A percentile compares a stretch with the other conserved stretches of the same genome.
Evolutionary conservation across 2,329 filamentous ascomycete species (phyloP).

Genomic region (Colletotrichum sp.): DNA sequence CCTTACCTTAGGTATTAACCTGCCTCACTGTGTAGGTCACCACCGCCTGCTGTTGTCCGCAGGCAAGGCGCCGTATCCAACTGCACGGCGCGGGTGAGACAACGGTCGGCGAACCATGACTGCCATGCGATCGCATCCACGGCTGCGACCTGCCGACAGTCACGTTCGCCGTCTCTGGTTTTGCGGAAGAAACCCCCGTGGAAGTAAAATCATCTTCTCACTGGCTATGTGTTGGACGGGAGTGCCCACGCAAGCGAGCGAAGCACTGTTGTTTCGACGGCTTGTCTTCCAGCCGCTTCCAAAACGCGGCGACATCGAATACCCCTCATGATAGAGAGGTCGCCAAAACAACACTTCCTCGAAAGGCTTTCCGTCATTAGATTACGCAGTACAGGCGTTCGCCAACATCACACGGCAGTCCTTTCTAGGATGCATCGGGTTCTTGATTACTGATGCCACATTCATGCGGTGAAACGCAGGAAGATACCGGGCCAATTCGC

Average conservation of each 20-base stretch:
- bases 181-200: neutral
- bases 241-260: neutral
- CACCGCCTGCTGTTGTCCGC: neutral
- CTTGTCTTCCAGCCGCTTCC: neutral
- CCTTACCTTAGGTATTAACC: neutral
- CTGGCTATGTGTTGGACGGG: neutral
- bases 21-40: neutral
- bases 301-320: neutral
- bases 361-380: neutral
- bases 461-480: slow-evolving; percentile 3
- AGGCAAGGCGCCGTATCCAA: neutral
- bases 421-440: neutral
- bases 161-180: neutral
- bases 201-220: neutral
- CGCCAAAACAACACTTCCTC: neutral
- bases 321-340: neutral
- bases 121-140: neutral
- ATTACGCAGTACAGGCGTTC: neutral
- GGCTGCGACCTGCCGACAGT: neutral
- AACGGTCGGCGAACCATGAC: neutral
- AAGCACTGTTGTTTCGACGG: neutral
- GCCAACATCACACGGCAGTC: neutral
- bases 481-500: neutral
- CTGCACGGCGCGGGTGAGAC: slow-evolving; percentile 1
- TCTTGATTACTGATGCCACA: slow-evolving; percentile 9